Base-by-base conservation (phyloP, 306 rosid genomes). In the Pterocarpus macrocarpus region DNA sequence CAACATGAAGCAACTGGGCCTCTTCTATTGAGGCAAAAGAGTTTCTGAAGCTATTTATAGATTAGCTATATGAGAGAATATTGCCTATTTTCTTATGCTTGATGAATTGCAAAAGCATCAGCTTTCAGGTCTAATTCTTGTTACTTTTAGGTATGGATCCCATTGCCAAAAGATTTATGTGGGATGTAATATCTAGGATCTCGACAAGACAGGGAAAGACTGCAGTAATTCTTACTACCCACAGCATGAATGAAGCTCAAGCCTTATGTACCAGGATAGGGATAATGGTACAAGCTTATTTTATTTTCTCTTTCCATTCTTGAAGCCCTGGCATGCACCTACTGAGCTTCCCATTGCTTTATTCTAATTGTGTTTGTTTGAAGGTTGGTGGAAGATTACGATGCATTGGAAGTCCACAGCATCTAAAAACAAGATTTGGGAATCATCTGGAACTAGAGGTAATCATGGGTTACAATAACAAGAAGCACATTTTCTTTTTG, bases 201-300 rank as follows among this genome's bases (percentile, higher is more conserved):
- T 94, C 98, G 69, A 94, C 98, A 36, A 90, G 97, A 83, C 90
- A 86, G 67, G 98, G 98, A 88, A 94, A 92, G 89, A 94, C 98
- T 14, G 98, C 98, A 9, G 95, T 94, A 49, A 94, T 94, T 83
- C 91, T 92, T 55, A 92, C 98, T 55, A 94, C 97, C 38, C 98
- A 94, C 82, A 92, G 98, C 89, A 94, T 94, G 98, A 86, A 94
- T 85, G 98, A 94, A 90, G 98, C 98, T 76, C 98, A 94, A 89
- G 98, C 97, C 77, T 91, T 94, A 39, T 94, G 97, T 78, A 92
- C 98, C 55, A 86, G 97, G 61, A 94, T 94, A 50, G 98, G 98
- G 72, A 94, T 94, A 89, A 91, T 94, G 98, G 98, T 94, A 86
- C 52, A 12, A 43, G 12, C 61, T 73, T 79, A 58, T 66, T 79